Conservation (phyloP, 345 rosid species). For the Cardamine chenopodiifolia region DNA sequence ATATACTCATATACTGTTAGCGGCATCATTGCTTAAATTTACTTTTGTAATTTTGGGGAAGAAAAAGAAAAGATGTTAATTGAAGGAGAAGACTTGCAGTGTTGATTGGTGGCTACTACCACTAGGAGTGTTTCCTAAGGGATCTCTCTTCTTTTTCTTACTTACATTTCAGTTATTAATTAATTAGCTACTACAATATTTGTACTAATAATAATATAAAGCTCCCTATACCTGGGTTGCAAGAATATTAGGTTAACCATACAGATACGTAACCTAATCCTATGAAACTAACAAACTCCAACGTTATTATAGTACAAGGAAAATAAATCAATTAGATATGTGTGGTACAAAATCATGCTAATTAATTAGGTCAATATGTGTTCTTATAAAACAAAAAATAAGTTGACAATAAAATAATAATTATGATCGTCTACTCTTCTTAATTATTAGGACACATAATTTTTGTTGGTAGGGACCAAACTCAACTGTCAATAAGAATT, state of each 20-base stretch:
- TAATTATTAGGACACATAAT: background rate
- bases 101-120: constrained; percentile 40
- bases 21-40: constrained; percentile 34
- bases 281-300: constrained; percentile 7
- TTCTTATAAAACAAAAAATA: constrained; percentile 2
- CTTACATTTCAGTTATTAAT: background rate
- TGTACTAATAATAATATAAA: background rate
- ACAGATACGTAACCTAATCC: background rate
- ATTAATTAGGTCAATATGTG: constrained; percentile 17
- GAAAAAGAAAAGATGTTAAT: constrained; percentile 11
- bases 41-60: background rate
- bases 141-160: constrained; percentile 6
- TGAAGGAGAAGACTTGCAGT: constrained; percentile 41
- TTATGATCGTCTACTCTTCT: constrained; percentile 17
- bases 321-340: background rate
- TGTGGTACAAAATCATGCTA: constrained; percentile 18
- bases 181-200: background rate
- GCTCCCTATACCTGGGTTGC: constrained; percentile 8
- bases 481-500: constrained; percentile 26
- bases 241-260: background rate
- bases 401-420: constrained; percentile 14
- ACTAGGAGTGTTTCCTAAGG: constrained; percentile 38
- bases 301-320: background rate
- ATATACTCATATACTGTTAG: constrained; percentile 7
- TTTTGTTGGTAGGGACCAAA: constrained; percentile 24